Conservation (phyloP, 176 grass and related monocot genomes). For the Leersia perrieri region DNA sequence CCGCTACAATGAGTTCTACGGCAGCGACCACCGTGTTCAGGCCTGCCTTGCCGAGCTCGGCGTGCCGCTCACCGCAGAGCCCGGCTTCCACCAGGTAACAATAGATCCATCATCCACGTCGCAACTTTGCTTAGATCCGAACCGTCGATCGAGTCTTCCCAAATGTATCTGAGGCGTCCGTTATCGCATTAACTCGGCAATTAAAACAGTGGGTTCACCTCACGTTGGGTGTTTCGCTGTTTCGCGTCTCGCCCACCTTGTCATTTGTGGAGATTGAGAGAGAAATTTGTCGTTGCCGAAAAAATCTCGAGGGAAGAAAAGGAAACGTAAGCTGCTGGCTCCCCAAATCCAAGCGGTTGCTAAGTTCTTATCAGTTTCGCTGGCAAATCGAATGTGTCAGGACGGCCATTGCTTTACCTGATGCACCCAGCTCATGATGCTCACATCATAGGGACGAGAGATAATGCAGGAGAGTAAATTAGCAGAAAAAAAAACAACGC, state of each 20-base stretch:
- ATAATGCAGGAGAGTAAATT: neutral
- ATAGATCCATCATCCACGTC: neutral
- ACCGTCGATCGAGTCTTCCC: neutral
- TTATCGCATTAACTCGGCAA: neutral
- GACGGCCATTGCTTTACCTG: neutral
- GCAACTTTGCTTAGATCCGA: neutral
- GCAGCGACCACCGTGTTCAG: constrained; percentile 67
- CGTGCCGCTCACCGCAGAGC: constrained; percentile 58
- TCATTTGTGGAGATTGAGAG: neutral
- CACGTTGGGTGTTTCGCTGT: neutral
- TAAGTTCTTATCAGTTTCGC: neutral
- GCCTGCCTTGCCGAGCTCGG: constrained; percentile 70
- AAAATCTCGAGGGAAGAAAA: neutral
- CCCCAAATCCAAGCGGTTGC: neutral
- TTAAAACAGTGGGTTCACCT: neutral
- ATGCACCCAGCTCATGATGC: neutral
- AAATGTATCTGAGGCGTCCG: neutral
- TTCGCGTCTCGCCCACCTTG: neutral
- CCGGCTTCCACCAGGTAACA: constrained; percentile 69
- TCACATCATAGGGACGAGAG: neutral
- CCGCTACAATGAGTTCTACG: constrained; percentile 58
- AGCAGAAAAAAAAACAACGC: neutral
- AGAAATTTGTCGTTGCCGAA: neutral
- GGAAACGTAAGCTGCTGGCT: neutral
- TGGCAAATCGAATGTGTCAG: constrained; percentile 18